These are phyloP conservation scores for Hemileccinum impolitum DNA, from an alignment of 768 basidiomycete species.

Conservation along the genomic window DNA sequence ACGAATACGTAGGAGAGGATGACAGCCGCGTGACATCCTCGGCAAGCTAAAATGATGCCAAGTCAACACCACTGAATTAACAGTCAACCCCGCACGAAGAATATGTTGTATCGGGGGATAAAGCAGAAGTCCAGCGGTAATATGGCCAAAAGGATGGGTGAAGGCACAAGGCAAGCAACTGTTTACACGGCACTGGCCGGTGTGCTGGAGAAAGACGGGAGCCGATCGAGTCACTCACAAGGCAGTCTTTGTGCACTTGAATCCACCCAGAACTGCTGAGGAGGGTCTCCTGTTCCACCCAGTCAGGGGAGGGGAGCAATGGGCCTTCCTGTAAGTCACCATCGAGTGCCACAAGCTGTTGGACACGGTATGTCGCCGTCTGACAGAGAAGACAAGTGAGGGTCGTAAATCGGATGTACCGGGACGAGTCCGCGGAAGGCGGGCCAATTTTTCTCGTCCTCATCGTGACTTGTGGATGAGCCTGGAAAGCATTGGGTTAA, in stretches of 20 bases:
- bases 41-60: constrained; percentile 22
- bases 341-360: constrained; percentile 54
- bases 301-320: constrained; percentile 67
- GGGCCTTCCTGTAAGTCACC: constrained; percentile 61
- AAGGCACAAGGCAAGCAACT: constrained; percentile 4
- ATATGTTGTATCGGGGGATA: constrained; percentile 7
- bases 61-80: constrained; percentile 14
- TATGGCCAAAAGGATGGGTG: constrained; percentile 1
- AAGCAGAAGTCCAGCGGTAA: constrained; percentile 4
- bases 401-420: constrained; percentile 57
- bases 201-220: background rate
- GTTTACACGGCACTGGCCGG: background rate
- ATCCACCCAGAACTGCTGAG: constrained; percentile 71
- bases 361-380: constrained; percentile 63
- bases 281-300: constrained; percentile 71
- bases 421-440: constrained; percentile 42
- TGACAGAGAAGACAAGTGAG: constrained; percentile 71
- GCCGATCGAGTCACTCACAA: constrained; percentile 49
- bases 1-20: constrained; percentile 43
- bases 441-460: constrained; percentile 51
- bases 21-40: constrained; percentile 23
- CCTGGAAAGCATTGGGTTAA: constrained; percentile 35
- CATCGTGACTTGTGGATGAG: constrained; percentile 67
- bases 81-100: background rate
- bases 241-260: constrained; percentile 59